These are phyloP conservation scores for Talaromyces ruber DNA, from an alignment of 495 filamentous ascomycete genomes.

Conservation along the genomic window DNA sequence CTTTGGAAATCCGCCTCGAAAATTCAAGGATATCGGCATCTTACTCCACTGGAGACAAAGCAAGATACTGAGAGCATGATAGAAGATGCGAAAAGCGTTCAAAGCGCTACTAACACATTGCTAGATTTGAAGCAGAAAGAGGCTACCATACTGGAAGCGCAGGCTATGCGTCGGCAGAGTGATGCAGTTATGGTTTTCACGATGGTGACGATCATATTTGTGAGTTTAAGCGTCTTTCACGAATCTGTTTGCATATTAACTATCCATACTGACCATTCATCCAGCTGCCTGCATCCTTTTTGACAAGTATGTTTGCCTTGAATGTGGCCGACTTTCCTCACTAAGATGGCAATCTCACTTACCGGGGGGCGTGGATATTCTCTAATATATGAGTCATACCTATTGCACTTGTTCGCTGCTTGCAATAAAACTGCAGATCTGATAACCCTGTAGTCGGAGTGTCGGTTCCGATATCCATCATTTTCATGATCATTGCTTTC, in stretches of 20 bases:
- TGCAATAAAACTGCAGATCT: no score
- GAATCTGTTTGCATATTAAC: neutral
- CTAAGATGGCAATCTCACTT: slow-evolving; percentile 5
- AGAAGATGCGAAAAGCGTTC: slow-evolving; percentile 12
- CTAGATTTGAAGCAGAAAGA: slow-evolving; percentile 44
- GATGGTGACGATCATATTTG: slow-evolving; percentile 50
- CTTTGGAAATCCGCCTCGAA: slow-evolving; percentile 6
- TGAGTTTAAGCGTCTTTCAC: slow-evolving; percentile 13
- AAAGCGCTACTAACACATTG: slow-evolving; percentile 14
- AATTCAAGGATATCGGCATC: neutral
- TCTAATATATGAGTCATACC: neutral
- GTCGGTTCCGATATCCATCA: neutral
- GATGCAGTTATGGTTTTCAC: slow-evolving; percentile 56
- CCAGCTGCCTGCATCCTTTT: slow-evolving; percentile 15
- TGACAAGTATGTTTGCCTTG: slow-evolving; percentile 15
- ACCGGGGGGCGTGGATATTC: slow-evolving; percentile 14
- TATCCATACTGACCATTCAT: neutral
- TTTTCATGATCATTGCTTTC: neutral
- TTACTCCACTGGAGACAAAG: slow-evolving; percentile 15
- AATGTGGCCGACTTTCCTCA: slow-evolving; percentile 15
- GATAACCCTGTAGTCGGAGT: neutral
- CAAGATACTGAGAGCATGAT: slow-evolving; percentile 16
- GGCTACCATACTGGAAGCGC: slow-evolving; percentile 48
- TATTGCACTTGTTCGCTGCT: no score
- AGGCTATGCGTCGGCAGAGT: slow-evolving; percentile 45